These are phyloP conservation scores for Globisporangium perplexum DNA, from an alignment of 352 stramenopile species.

Conservation along the genomic window DNA sequence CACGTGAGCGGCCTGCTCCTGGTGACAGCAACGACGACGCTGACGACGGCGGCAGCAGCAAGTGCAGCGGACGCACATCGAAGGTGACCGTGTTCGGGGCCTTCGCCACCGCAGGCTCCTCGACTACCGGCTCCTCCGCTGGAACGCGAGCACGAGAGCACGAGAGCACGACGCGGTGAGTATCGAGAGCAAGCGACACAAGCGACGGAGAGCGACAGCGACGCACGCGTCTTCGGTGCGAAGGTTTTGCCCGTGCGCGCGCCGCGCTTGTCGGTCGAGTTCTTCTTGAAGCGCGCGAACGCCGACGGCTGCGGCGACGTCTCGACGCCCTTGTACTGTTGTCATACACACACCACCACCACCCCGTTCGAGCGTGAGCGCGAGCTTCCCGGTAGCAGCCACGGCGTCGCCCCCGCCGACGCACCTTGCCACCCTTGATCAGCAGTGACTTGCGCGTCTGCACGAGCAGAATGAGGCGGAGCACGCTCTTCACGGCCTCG, in stretches of 20 bases:
- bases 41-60: not conserved
- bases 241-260: constrained; percentile 70
- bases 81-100: constrained; percentile 46
- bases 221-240: constrained; percentile 28
- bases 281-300: constrained; percentile 58
- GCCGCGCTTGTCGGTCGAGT: constrained; percentile 38
- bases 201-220: too few species aligned
- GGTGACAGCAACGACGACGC: too few species aligned
- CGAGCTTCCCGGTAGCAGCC: too few species aligned
- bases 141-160: too few species aligned
- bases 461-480: constrained; percentile 57
- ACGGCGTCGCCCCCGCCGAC: too few species aligned
- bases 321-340: constrained; percentile 53
- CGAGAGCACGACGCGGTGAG: too few species aligned
- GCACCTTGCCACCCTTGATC: constrained; percentile 52
- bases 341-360: too few species aligned
- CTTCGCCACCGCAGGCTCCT: constrained; percentile 15
- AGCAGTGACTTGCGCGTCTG: constrained; percentile 58
- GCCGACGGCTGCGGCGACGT: constrained; percentile 35
- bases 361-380: too few species aligned
- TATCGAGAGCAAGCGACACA: too few species aligned
- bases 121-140: constrained; percentile 18
- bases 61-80: constrained; percentile 21
- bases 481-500: constrained; percentile 66
- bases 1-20: too few species aligned